Conservation (phyloP, 1,139 yeast species). For the Debaryomyces sp. region DNA sequence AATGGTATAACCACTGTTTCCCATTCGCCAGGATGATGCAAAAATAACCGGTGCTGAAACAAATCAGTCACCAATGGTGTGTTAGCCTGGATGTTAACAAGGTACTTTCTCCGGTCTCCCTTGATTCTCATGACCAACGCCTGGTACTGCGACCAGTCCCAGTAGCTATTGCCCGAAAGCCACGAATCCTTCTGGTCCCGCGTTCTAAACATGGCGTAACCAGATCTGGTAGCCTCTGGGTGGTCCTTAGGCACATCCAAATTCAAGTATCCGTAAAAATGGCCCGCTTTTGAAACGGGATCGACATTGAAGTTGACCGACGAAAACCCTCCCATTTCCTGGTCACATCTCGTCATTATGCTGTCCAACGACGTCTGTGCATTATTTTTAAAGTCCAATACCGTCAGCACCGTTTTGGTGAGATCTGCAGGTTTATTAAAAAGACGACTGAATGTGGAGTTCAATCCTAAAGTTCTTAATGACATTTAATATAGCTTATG, state of each 20-base stretch:
- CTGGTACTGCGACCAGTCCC: constrained; percentile 66
- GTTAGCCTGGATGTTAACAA: constrained; percentile 80
- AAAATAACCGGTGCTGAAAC: constrained; percentile 78
- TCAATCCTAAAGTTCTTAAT: constrained; percentile 46
- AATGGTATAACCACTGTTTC: constrained; percentile 80
- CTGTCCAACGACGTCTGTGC: constrained; percentile 44
- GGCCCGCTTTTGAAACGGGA: constrained; percentile 45
- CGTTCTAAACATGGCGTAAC: constrained; percentile 88
- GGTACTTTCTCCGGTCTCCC: constrained; percentile 75
- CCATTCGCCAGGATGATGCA: constrained; percentile 79
- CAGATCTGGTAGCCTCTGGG: constrained; percentile 71
- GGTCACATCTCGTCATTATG: constrained; percentile 66
- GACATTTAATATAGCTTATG: constrained; percentile 30
- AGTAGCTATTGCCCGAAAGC: constrained; percentile 48
- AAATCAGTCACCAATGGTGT: constrained; percentile 78
- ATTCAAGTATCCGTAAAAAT: constrained; percentile 72
- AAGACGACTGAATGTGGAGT: constrained; percentile 38
- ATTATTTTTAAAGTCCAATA: constrained; percentile 59
- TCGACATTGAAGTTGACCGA: constrained; percentile 57
- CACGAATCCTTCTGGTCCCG: constrained; percentile 58
- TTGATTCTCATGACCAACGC: constrained; percentile 70
- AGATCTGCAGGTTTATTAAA: constrained; percentile 37
- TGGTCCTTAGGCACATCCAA: constrained; percentile 72
- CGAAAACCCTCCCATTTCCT: constrained; percentile 78
- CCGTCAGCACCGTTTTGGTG: constrained; percentile 36